Evolutionary conservation across 441 rosid species (phyloP), one percentile per base, ranked within the genome.

Genomic region (Gossypium gossypioides): DNA sequence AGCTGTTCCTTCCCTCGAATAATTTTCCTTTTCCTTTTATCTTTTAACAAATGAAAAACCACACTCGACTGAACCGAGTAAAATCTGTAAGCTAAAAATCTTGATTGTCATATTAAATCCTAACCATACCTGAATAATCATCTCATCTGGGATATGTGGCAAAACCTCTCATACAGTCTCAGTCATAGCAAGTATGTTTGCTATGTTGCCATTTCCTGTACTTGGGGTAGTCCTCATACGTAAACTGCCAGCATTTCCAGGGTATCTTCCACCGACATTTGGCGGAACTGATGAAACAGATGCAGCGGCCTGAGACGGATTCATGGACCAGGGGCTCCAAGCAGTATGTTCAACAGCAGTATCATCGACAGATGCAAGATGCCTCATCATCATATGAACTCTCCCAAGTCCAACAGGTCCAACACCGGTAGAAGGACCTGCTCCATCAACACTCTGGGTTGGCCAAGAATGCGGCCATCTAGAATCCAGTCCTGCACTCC

Each of bases 341-440:
- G 97, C 80, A 73, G 89, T 73, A 81, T 95, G 98, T 24, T 95
- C 99, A 51, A 91, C 83, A 73, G 99, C 88, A 77, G 88, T 90
- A 80, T 92, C 98, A 56, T 98, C 97, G 46, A 95, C 91, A 72
- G 96, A 89, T 75, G 99, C 96, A 71, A 95, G 92, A 81, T 92
- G 97, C 82, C 98, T 91, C 99, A 95, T 91, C 97, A 95, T 87
- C 98, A 90, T 86, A 87, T 95, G 96, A 77, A 95, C 97, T 76
- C 97, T 81, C 50, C 91, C 90, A 71, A 92, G 68, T 64, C 98
- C 96, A 78, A 79, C 97, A 4, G 99, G 75, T 85, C 97, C 83
- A 70, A 75, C 80, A 18, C 86, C 83, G 10, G 84, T 88, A 19
- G 99, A 92, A 73, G 99, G 93, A 73, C 98, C 97, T 24, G 96